Base-by-base conservation (phyloP, 2,329 filamentous ascomycete species). In the Pyrenophora teres region DNA sequence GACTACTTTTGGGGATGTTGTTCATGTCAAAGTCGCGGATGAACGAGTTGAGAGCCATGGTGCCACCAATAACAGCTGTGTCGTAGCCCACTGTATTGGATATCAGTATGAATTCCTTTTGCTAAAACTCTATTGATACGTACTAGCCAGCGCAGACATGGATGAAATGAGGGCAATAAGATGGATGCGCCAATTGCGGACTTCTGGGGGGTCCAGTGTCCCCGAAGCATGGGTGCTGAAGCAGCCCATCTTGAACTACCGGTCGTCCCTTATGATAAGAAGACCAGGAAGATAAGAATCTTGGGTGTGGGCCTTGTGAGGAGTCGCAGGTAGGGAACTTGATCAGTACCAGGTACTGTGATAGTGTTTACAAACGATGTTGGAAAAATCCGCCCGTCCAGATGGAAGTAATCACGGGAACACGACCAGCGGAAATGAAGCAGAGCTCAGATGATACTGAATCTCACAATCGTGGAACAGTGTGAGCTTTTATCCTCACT, bases 1-100 rank as follows among this genome's bases (percentile, higher is more conserved):
- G 67, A 38, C 57, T 57, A 30, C 36, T 56, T 35, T 67, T 65
- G 12, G 70, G 65, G 12, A 70, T 63, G 16, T 65, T 50, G 37
- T 60, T 57, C 37, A 71, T 62, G 8, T 61, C 61, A 47, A 75
- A 75, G 48, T 74, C 72, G 21, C 71, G 64, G 36, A 68, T 65
- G 59, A 75, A 76, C 6, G 72, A 74, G 27, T 68, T 66, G 7
- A 75, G 63, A 3, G 73, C 72, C 69, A 76, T 73, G 4, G 73
- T 75, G 2, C 72, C 71, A 23, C 74, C 73, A 45, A 76, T 75
- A 19, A 76, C 72, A 25, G 70, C 67, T 9, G 67, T 69, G 44
- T 70, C 68, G 42, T 70, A 70, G 3, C 67, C 68, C 67, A 70
- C 65, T 70, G 6, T 1, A 23, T 4, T 3, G 4, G 9, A 4